Evolutionary conservation across 345 rosid genomes (phyloP).

Genomic region (Aquilaria malaccensis): DNA sequence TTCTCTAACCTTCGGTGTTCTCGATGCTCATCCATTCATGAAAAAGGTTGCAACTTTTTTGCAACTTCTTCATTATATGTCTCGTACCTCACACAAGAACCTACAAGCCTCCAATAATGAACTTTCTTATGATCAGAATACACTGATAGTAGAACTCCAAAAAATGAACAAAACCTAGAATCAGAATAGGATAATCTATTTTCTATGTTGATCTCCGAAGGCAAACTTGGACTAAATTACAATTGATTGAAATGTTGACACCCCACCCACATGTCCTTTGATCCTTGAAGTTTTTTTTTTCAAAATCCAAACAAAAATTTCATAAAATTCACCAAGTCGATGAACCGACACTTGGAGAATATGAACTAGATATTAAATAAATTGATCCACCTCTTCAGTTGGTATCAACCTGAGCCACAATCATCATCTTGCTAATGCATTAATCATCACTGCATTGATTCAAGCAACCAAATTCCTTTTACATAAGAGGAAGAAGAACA

Average conservation of each 20-base stretch:
- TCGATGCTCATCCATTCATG: too few relatives aligned
- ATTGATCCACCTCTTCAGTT: conserved; percentile 3
- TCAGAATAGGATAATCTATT: background rate
- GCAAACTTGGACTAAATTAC: conserved; percentile 15
- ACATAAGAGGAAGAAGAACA: too few relatives aligned
- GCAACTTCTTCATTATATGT: too few relatives aligned
- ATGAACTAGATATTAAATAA: conserved; percentile 7
- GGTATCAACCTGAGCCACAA: conserved; percentile 5
- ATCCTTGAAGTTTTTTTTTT: background rate
- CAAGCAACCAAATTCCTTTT: background rate
- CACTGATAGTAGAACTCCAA: background rate
- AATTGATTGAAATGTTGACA: background rate
- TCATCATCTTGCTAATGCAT: background rate
- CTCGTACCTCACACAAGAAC: too few relatives aligned
- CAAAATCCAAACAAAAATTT: background rate
- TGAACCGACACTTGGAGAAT: conserved; percentile 11
- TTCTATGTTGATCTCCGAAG: conserved; percentile 12
- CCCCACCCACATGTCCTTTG: conserved; percentile 16
- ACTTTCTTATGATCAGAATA: too few relatives aligned
- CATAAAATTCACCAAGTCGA: background rate
- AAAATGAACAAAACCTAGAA: too few relatives aligned
- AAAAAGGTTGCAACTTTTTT: too few relatives aligned
- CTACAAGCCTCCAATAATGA: too few relatives aligned
- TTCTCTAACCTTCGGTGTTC: too few relatives aligned
- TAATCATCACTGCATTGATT: conserved; percentile 13